Percentiles rank a stretch among this genome's conserved stretches.
Evolutionary conservation across 345 rosid genomes (phyloP).

Genomic region (Stellera chamaejasme): DNA sequence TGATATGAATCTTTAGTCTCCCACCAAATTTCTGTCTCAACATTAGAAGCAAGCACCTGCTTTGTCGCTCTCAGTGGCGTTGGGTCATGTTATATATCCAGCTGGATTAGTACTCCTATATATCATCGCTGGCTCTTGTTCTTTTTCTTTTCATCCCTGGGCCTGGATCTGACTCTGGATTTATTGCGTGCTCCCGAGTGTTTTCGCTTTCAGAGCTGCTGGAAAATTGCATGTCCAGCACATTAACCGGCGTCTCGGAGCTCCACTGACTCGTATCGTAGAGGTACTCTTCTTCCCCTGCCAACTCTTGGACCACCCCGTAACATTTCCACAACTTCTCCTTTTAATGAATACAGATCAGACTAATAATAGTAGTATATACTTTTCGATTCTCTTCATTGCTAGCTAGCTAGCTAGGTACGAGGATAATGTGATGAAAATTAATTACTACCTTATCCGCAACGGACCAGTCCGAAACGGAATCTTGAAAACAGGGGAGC

Average conservation of each 20-base stretch:
- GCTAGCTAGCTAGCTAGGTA: no score
- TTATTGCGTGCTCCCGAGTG: constrained; percentile 16
- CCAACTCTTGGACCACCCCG: constrained; percentile 30
- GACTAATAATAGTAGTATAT: no score
- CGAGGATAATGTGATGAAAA: no score
- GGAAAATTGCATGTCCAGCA: constrained; percentile 46
- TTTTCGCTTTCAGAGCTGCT: constrained; percentile 41
- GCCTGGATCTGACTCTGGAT: not conserved
- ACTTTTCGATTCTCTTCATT: no score
- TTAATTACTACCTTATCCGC: constrained; percentile 61
- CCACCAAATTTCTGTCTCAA: not conserved
- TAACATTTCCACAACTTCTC: constrained; percentile 44
- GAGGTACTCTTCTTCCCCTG: constrained; percentile 4
- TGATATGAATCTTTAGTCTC: no score
- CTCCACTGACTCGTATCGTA: constrained; percentile 27
- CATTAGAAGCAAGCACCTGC: constrained; percentile 19
- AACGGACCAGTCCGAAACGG: constrained; percentile 37
- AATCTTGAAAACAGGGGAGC: constrained; percentile 32
- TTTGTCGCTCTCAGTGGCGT: constrained; percentile 22
- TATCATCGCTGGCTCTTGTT: constrained; percentile 20
- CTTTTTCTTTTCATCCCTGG: constrained; percentile 19
- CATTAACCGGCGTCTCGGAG: constrained; percentile 40
- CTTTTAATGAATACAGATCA: constrained; percentile 14
- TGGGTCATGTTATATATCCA: constrained; percentile 21
- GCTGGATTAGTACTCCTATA: constrained; percentile 16